Evolutionary conservation across 2,329 filamentous ascomycete genomes (phyloP).

Genomic region (Fusarium verticillioides): DNA sequence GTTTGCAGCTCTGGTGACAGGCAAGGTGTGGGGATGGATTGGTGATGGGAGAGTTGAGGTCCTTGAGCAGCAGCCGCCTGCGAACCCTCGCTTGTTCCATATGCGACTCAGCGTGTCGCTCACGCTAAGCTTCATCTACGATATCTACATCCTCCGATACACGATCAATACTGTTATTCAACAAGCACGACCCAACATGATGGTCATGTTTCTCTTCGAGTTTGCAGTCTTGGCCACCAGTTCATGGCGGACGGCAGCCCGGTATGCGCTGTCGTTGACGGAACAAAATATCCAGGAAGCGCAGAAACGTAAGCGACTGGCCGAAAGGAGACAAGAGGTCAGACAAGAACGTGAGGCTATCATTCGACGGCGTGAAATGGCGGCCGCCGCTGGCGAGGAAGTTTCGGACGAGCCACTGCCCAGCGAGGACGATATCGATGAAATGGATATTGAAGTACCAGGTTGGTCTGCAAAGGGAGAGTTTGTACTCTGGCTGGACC

Average conservation of each 20-base stretch:
- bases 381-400: conserved; percentile 66
- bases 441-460: conserved; percentile 93
- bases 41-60: conserved; percentile 94
- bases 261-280: conserved; percentile 81
- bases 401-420: conserved; percentile 66
- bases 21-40: conserved; percentile 99
- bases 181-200: conserved; percentile 94
- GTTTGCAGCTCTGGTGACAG: conserved; percentile 92
- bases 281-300: conserved; percentile 80
- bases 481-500: conserved; percentile 88
- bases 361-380: conserved; percentile 59
- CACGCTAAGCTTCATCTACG: conserved; percentile 80
- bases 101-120: conserved; percentile 82
- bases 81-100: conserved; percentile 90
- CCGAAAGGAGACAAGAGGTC: conserved; percentile 75
- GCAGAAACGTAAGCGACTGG: conserved; percentile 77
- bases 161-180: conserved; percentile 84
- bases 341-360: conserved; percentile 67
- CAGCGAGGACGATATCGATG: conserved; percentile 81
- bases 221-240: conserved; percentile 88
- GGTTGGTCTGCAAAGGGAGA: conserved; percentile 97
- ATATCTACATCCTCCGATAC: conserved; percentile 83
- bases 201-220: conserved; percentile 99
- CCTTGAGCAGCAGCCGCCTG: conserved; percentile 92
- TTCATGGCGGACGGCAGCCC: conserved; percentile 80